These are phyloP conservation scores for Penstemon davidsonii DNA, from an alignment of 257 asterid species.

Conservation along the genomic window DNA sequence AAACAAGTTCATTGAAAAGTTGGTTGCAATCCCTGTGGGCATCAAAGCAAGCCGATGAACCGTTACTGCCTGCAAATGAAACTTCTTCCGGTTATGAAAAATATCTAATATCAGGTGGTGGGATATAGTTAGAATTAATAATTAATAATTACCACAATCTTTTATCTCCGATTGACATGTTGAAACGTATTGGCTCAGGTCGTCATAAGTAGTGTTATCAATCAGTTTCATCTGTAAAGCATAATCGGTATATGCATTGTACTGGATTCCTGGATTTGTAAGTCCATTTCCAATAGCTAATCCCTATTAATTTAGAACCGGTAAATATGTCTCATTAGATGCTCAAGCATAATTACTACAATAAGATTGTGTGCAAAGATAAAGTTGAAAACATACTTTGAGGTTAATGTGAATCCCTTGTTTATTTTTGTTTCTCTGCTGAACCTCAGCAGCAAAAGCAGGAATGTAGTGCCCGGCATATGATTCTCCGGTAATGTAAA, in stretches of 20 bases:
- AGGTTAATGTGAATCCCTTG: conserved; percentile 35
- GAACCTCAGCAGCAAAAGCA: conserved; percentile 46
- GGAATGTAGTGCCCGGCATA: conserved; percentile 65
- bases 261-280: conserved; percentile 48
- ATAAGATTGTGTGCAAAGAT: not conserved
- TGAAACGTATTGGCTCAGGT: conserved; percentile 23
- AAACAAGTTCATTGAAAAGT: conserved; percentile 31
- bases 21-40: conserved; percentile 35
- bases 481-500: conserved; percentile 59
- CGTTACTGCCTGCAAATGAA: conserved; percentile 29
- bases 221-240: conserved; percentile 44
- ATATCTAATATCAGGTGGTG: not conserved
- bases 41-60: conserved; percentile 18
- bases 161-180: conserved; percentile 30
- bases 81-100: conserved; percentile 11
- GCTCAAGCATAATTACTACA: not conserved
- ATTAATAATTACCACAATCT: conserved; percentile 30
- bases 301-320: conserved; percentile 23
- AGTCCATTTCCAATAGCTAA: conserved; percentile 48
- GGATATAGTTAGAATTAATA: not conserved
- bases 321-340: not conserved
- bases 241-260: conserved; percentile 43
- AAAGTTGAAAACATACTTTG: conserved; percentile 21
- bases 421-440: conserved; percentile 35
- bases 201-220: conserved; percentile 18